Evolutionary conservation across 108 stramenopile species (phyloP).

Genomic region (Cylindrotheca closterium): DNA sequence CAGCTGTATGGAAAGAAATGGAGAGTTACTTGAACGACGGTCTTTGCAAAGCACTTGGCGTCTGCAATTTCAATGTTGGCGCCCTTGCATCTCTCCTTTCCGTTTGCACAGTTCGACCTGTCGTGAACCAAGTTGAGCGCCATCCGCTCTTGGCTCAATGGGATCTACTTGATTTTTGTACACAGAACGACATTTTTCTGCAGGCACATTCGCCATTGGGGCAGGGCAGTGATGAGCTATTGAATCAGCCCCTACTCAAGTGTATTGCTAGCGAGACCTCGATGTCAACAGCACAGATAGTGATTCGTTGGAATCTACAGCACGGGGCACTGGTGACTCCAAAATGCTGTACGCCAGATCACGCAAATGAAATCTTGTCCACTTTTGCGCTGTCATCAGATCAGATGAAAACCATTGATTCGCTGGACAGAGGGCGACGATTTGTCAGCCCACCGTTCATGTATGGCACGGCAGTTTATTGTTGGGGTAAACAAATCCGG

Average conservation of each 20-base stretch:
- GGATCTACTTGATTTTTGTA: slow-evolving; percentile 67
- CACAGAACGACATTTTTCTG: slow-evolving; percentile 47
- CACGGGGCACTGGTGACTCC: slow-evolving; percentile 61
- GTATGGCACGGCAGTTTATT: slow-evolving; percentile 50
- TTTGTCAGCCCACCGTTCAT: slow-evolving; percentile 83
- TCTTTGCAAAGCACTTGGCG: slow-evolving; percentile 55
- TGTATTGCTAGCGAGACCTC: slow-evolving; percentile 30
- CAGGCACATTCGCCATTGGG: slow-evolving; percentile 70
- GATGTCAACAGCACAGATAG: slow-evolving; percentile 57
- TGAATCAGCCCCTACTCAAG: slow-evolving; percentile 14
- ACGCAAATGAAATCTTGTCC: slow-evolving; percentile 36
- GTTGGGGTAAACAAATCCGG: slow-evolving; percentile 36
- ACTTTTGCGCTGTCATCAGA: slow-evolving; percentile 26
- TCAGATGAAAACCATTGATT: slow-evolving; percentile 63
- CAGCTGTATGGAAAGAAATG: slow-evolving; percentile 72
- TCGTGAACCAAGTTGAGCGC: slow-evolving; percentile 83
- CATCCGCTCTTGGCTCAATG: slow-evolving; percentile 74
- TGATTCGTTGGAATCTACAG: slow-evolving; percentile 73
- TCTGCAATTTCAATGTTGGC: slow-evolving; percentile 68
- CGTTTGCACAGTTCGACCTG: slow-evolving; percentile 40
- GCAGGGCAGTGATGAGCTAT: slow-evolving; percentile 34
- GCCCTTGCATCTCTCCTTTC: slow-evolving; percentile 56
- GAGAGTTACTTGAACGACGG: slow-evolving; percentile 58
- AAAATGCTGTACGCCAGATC: slow-evolving; percentile 47
- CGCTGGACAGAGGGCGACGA: slow-evolving; percentile 33